Evolutionary conservation across 495 filamentous ascomycete genomes (phyloP).

Genomic region (Penicillium goetzii): DNA sequence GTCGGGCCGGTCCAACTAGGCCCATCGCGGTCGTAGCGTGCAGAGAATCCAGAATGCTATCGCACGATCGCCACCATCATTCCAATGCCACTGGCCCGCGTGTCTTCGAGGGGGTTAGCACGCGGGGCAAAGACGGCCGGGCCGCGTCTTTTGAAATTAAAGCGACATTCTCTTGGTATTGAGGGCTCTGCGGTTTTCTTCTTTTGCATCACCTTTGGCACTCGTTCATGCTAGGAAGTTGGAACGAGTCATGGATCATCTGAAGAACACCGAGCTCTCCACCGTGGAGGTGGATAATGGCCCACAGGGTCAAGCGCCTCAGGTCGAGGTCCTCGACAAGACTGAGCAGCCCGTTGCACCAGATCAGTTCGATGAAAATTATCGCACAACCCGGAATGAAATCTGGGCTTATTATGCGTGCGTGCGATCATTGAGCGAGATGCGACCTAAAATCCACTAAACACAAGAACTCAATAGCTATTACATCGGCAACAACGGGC

Average conservation of each 20-base stretch:
- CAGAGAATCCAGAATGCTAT: conserved; percentile 19
- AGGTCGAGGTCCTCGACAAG: conserved; percentile 11
- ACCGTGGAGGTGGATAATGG: conserved; percentile 25
- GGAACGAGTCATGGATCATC: conserved; percentile 23
- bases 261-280: conserved; percentile 21
- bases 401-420: conserved; percentile 68
- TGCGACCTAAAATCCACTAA: conserved; percentile 25
- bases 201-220: conserved; percentile 3
- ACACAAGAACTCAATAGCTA: conserved; percentile 43
- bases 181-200: not conserved
- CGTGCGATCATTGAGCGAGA: conserved; percentile 24
- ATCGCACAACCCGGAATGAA: conserved; percentile 56
- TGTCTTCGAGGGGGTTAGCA: conserved; percentile 15
- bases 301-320: conserved; percentile 3
- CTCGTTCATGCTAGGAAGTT: not conserved
- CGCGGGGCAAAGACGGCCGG: conserved; percentile 16
- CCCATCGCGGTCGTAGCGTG: conserved; percentile 15
- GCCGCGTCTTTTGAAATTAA: conserved; percentile 2
- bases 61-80: conserved; percentile 25
- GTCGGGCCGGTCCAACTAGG: conserved; percentile 18
- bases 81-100: conserved; percentile 24
- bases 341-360: conserved; percentile 26
- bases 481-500: conserved; percentile 69
- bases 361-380: conserved; percentile 35
- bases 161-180: not conserved